Conservation (phyloP, 2,329 filamentous ascomycete species). For the Pseudogymnoascus sp. region DNA sequence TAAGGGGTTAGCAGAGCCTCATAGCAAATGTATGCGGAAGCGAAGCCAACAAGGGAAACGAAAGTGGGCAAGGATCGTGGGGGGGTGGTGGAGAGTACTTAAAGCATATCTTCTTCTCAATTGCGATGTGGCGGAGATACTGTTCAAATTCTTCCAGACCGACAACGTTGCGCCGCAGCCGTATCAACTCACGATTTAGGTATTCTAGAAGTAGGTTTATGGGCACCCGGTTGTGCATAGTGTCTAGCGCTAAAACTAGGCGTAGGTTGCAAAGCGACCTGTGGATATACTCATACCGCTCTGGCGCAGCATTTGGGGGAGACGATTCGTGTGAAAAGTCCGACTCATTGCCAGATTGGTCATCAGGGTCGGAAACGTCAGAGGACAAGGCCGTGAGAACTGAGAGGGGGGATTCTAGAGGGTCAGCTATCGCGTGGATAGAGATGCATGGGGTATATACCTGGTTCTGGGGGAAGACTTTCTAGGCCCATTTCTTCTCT, state of each 20-base stretch:
- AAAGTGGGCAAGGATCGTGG: background rate
- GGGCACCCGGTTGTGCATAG: background rate
- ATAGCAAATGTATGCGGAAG: background rate
- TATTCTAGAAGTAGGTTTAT: conserved; percentile 8
- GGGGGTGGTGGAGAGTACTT: background rate
- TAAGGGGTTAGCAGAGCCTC: background rate
- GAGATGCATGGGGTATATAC: background rate
- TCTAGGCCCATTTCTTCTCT: background rate
- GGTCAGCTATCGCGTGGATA: background rate
- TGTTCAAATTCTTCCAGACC: background rate
- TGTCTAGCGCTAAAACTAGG: background rate
- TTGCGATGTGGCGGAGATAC: background rate
- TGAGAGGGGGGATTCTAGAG: background rate
- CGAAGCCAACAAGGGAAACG: background rate
- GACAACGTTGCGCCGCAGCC: background rate
- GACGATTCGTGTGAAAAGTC: background rate
- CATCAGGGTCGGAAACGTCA: background rate
- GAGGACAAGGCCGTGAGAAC: background rate
- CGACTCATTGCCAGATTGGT: conserved; percentile 6
- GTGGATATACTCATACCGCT: conserved; percentile 3
- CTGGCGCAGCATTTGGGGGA: background rate
- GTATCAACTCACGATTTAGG: background rate
- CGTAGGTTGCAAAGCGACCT: background rate
- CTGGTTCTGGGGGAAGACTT: background rate
- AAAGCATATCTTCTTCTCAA: background rate